A percentile compares a stretch with the other conserved stretches of the same genome.
phyloP scores from a whole-genome alignment of 2,329 filamentous ascomycete species.

The Epichloe hybrida region DNA sequence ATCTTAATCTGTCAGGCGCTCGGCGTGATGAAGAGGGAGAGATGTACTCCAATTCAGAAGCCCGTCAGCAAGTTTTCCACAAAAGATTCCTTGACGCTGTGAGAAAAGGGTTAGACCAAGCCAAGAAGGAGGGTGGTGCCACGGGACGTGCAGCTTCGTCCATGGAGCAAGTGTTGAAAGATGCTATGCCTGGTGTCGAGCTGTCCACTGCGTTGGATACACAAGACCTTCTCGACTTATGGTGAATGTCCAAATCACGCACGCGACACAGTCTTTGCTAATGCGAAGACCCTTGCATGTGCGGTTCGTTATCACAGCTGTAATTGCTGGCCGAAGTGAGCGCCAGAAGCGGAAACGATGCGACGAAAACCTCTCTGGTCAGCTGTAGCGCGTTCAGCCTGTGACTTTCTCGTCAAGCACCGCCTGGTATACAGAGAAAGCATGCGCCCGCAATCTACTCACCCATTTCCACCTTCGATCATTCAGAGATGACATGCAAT shows the following conservation, averaged over 20 bases:
- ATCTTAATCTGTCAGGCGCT: conserved; percentile 72
- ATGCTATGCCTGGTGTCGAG: conserved; percentile 44
- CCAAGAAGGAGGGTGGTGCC: conserved; percentile 73
- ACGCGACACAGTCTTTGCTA: neutral
- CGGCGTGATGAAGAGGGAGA: conserved; percentile 67
- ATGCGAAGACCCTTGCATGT: neutral
- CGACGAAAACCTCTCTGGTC: neutral
- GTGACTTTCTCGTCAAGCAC: neutral
- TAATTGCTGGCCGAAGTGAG: neutral
- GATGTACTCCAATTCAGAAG: conserved; percentile 72
- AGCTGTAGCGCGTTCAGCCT: neutral
- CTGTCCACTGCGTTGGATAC: conserved; percentile 27
- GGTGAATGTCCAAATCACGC: conserved; percentile 16
- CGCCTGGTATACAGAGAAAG: neutral
- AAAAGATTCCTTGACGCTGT: conserved; percentile 52
- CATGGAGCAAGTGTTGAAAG: conserved; percentile 54
- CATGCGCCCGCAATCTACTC: neutral
- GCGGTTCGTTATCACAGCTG: neutral
- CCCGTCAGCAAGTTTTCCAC: conserved; percentile 62
- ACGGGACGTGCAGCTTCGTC: conserved; percentile 64
- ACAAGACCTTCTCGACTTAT: conserved; percentile 29
- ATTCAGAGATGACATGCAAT: neutral
- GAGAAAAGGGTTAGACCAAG: conserved; percentile 52
- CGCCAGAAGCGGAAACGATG: neutral
- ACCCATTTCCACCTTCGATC: too few species aligned